Evolutionary conservation across 768 basidiomycete genomes (phyloP), one percentile per base, ranked within the genome.

Genomic region (Steccherinum ochraceum): DNA sequence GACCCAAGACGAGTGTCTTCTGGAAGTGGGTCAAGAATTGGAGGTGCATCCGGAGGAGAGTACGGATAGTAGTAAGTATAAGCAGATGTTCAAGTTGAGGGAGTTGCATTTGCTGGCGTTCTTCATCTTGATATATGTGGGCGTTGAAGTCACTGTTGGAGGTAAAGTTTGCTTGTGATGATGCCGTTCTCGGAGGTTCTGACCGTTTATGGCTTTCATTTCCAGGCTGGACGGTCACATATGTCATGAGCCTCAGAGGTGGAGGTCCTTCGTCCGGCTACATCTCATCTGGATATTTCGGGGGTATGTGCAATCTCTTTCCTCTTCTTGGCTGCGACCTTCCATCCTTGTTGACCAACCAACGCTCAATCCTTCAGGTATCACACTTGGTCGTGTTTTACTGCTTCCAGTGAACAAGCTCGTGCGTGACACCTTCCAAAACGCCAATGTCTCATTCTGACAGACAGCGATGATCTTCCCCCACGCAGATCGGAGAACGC

Each of bases 161-260:
- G 64, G 74, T 72, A 41, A 51, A 69, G n/a, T 63, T 18, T 5
- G 10, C 20, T 25, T 23, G n/a, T n/a, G 3, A 16, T 10, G 42
- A 3, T 35, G 26, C 20, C 24, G 11, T 7, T 30, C 3, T 30
- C 18, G 40, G 23, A 19, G 18, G 16, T 39, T 10, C 18, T 44
- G n/a, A 40, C 7, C n/a, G 13, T 25, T 40, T 19, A 48, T 20
- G 13, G 30, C 7, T 35, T 35, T 16, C 30, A 16, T n/a, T n/a
- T 40, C 19, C 42, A 76, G 77, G 77, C 0, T 81, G 79, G 79
- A 78, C 74, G 25, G 78, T 79, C 7, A 78, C 77, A 7, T 81
- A 71, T 56, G 66, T 79, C 24, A 69, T 72, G 10, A 56, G 69
- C 3, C 64, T 71, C 20, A 68, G 78, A 11, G 69, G 69, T 3